These are phyloP conservation scores for Coemansia sp. DNA, from an alignment of 192 early-diverging fungal genomes.

Conservation along the genomic window DNA sequence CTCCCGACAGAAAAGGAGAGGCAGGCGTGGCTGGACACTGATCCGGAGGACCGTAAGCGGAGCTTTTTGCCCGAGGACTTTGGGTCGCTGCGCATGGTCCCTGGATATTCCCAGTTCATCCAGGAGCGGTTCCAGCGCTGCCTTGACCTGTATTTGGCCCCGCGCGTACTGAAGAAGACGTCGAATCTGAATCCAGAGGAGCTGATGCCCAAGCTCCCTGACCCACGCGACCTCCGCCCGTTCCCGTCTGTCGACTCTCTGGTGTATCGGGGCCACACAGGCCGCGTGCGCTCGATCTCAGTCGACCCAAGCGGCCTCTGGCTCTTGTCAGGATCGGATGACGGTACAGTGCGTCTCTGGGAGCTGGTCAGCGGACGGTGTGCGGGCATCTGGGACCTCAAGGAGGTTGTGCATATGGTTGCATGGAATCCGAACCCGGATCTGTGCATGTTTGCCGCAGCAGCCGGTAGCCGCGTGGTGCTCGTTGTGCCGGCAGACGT, in stretches of 20 bases:
- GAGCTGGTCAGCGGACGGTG: constrained; percentile 89
- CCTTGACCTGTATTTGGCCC: constrained; percentile 95
- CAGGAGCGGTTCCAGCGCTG: constrained; percentile 96
- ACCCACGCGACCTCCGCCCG: constrained; percentile 90
- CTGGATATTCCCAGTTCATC: constrained; percentile 85
- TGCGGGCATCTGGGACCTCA: constrained; percentile 72
- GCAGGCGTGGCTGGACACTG: constrained; percentile 74
- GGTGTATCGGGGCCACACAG: constrained; percentile 79
- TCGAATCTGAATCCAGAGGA: constrained; percentile 88
- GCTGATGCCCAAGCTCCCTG: constrained; percentile 93
- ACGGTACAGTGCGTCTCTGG: constrained; percentile 85
- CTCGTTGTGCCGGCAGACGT: constrained; percentile 57
- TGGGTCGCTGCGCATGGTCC: constrained; percentile 76
- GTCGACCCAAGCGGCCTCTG: constrained; percentile 91
- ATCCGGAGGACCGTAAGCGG: constrained; percentile 72
- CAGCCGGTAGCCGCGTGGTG: constrained; percentile 61
- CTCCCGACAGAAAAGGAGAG: constrained; percentile 80
- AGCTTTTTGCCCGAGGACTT: constrained; percentile 65
- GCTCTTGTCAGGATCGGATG: constrained; percentile 88
- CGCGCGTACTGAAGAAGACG: constrained; percentile 84
- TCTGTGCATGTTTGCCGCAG: constrained; percentile 74
- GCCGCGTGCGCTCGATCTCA: constrained; percentile 77
- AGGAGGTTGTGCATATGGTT: constrained; percentile 68
- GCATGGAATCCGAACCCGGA: constrained; percentile 89
- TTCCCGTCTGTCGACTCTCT: constrained; percentile 84